Percentiles rank a stretch among this genome's conserved stretches.
Conservation (phyloP, 805 yeast genomes). For the Spencermartinsiella europaea region DNA sequence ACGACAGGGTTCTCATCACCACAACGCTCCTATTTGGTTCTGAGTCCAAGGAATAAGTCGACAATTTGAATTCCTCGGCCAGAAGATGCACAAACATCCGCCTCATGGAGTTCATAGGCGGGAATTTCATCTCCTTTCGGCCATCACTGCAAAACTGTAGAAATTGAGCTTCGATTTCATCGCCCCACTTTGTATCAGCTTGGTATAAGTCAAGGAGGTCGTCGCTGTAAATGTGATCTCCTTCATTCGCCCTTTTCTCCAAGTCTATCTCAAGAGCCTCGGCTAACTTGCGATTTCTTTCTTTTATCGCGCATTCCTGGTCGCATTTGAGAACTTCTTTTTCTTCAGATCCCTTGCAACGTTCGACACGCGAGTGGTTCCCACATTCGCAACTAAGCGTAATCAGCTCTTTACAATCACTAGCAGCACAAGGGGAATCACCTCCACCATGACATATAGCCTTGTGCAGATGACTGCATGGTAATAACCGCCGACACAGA, state of each 20-base stretch:
- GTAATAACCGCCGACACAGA: conserved; percentile 47
- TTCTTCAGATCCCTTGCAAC: conserved; percentile 52
- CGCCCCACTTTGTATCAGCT: conserved; percentile 65
- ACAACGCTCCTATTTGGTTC: conserved; percentile 76
- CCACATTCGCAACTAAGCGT: conserved; percentile 62
- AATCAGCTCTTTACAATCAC: conserved; percentile 41
- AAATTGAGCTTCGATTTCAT: conserved; percentile 51
- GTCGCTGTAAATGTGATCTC: conserved; percentile 41
- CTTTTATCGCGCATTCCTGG: conserved; percentile 56
- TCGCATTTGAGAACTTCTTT: conserved; percentile 51
- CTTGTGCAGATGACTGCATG: conserved; percentile 68
- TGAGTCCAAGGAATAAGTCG: conserved; percentile 70
- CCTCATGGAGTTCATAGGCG: conserved; percentile 67
- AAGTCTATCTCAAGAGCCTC: conserved; percentile 52
- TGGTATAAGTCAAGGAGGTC: conserved; percentile 43
- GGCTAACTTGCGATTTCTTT: conserved; percentile 57
- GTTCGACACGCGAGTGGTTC: conserved; percentile 39
- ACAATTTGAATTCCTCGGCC: conserved; percentile 53
- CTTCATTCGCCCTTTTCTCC: conserved; percentile 18
- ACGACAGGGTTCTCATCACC: conserved; percentile 37
- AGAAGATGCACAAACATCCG: conserved; percentile 66
- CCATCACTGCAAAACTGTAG: conserved; percentile 40
- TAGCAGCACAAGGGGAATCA: conserved; percentile 34
- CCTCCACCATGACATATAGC: conserved; percentile 58
- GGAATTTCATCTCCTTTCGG: conserved; percentile 48